Evolutionary conservation across 352 stramenopile genomes (phyloP), one percentile per base, ranked within the genome.

Genomic region (Pythium oligandrum): DNA sequence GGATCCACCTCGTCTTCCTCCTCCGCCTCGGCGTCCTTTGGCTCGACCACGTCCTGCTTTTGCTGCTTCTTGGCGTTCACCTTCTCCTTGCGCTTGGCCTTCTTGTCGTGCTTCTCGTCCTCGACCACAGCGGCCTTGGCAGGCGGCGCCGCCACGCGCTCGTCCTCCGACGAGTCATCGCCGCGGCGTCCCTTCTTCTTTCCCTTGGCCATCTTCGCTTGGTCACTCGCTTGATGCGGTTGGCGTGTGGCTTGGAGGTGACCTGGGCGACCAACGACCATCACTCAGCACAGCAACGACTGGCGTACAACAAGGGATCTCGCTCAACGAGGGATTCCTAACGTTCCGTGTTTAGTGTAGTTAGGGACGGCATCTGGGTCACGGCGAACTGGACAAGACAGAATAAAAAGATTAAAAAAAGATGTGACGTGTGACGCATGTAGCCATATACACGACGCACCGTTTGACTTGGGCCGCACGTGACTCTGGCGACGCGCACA

Each of bases 131-230:
- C 59, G 31, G 56, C 59, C 49, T 66, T 68, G 2, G 64, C 59
- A 8, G 59, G 53, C 38, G 70, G 48, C 40, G 65, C 53, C 2
- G 53, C 55, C 44, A 64, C 6, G 30, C 59, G 61, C 30, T 85
- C 71, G 40, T 93, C 83, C n/a, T 86, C 80, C 45, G 77, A 80
- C 53, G 78, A 89, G 59, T 90, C 80, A 62, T 82, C 78, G 46
- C 76, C 80, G 45, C 73, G 75, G 30, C 80, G 77, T 26, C 79
- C 78, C 70, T 91, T 90, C 67, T 91, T 91, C 76, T 91, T 91
- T n/a, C 62, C 64, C 11, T 76, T 76, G 8, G 44, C 57, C 17
- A 26, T 26, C 17, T 26, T 26, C 17, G 17, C 17, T 26, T 26
- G 17, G 17, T 26, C 17, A 26, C 17, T 26, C 17, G 17, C 17